phyloP scores from a whole-genome alignment of 345 rosid genomes.

The Gossypium arboreum region DNA sequence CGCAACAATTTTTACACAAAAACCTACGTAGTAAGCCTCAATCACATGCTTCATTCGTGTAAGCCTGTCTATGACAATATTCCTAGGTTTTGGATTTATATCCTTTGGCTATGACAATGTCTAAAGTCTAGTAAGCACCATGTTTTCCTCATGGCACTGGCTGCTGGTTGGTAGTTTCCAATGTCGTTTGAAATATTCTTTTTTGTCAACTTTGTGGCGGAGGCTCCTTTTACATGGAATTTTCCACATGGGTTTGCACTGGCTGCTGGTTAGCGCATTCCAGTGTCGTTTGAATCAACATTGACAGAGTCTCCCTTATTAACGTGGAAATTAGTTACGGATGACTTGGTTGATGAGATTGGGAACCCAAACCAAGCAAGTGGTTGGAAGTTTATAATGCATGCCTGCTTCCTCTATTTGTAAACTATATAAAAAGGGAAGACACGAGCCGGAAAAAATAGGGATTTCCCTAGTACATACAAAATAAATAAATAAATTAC shows the following conservation, averaged over 20 bases:
- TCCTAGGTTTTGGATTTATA: not conserved
- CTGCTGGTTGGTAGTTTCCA: not conserved
- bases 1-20: too few species aligned
- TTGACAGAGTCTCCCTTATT: not conserved
- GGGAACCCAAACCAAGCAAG: not conserved
- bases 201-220: not conserved
- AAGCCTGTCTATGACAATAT: not conserved
- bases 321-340: not conserved
- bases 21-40: too few species aligned
- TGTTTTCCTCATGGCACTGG: not conserved
- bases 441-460: not conserved
- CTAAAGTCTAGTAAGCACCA: not conserved
- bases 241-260: not conserved
- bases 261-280: not conserved
- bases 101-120: not conserved
- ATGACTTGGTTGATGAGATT: not conserved
- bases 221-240: not conserved
- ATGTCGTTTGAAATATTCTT: not conserved
- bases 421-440: not conserved
- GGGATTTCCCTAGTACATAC: not conserved
- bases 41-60: too few species aligned
- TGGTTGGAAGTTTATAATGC: not conserved
- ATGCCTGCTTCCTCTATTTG: not conserved
- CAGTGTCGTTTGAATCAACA: not conserved
- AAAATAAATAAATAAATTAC: not conserved